Evolutionary conservation across 176 grass and related monocot species (phyloP).

Genomic region (Cenchrus americanus): DNA sequence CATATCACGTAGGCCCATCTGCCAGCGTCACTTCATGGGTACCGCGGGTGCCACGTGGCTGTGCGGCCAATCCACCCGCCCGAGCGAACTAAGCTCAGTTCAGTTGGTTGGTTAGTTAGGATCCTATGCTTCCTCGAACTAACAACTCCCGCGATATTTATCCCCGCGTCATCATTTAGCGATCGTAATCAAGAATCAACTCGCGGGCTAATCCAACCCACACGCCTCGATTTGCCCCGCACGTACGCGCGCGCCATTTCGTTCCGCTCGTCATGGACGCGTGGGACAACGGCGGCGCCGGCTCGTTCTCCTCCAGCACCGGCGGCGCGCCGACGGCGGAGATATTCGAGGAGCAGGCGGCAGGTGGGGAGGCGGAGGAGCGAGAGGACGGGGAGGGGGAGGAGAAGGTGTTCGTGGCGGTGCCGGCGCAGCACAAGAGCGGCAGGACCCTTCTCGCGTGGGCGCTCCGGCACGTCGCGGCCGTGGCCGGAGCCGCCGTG

Average conservation of each 20-base stretch:
- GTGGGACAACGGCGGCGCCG: slow-evolving; percentile 4
- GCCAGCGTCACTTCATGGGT: not conserved
- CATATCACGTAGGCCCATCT: not conserved
- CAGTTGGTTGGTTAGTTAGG: not conserved
- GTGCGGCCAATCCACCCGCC: not conserved
- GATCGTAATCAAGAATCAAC: slow-evolving; percentile 10
- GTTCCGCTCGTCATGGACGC: slow-evolving; percentile 35
- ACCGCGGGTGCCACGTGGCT: not conserved
- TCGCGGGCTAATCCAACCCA: not conserved
- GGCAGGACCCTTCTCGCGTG: slow-evolving; percentile 57
- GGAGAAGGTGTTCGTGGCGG: slow-evolving; percentile 60
- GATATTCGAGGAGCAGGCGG: slow-evolving; percentile 1
- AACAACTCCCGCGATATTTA: slow-evolving; percentile 10
- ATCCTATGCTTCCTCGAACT: not conserved
- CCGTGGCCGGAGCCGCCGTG: slow-evolving; percentile 36
- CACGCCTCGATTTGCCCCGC: not conserved
- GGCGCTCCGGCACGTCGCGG: slow-evolving; percentile 50
- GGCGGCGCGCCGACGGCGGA: slow-evolving; percentile 1
- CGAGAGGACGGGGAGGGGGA: not conserved
- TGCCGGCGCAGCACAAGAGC: slow-evolving; percentile 64
- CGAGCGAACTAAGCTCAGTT: not conserved
- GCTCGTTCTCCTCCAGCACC: not conserved
- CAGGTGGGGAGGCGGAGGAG: not conserved
- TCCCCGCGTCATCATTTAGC: not conserved
- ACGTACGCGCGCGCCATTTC: slow-evolving; percentile 24